A percentile compares a stretch with the other conserved stretches of the same genome.
These are phyloP conservation scores for Bretziella fagacearum DNA, from an alignment of 2,329 filamentous ascomycete species.

Conservation along the genomic window DNA sequence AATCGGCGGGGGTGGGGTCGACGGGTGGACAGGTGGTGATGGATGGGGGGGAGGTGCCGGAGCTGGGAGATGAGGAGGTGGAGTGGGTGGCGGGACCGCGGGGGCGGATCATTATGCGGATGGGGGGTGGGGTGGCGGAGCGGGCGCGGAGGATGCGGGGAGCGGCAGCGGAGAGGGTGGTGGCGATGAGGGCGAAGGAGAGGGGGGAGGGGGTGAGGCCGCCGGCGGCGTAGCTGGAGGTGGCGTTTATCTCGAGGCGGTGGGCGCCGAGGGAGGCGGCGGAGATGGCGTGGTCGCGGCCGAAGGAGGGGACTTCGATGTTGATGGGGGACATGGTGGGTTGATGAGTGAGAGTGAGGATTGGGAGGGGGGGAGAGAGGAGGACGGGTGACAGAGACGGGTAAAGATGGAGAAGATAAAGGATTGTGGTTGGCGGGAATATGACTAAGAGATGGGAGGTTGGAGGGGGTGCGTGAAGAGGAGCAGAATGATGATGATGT, in stretches of 20 bases:
- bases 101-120: constrained; percentile 40
- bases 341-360: background rate
- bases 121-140: constrained; percentile 1
- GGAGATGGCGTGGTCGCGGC: constrained; percentile 23
- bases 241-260: constrained; percentile 37
- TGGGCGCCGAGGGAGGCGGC: constrained; percentile 29
- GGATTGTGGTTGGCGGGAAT: no score
- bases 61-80: background rate
- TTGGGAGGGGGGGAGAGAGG: background rate
- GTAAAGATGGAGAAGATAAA: no score
- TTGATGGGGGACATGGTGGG: constrained; percentile 14
- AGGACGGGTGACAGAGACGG: background rate
- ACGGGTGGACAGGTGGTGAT: background rate
- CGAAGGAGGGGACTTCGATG: constrained; percentile 40
- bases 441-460: no score
- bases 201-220: constrained; percentile 33
- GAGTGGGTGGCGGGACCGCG: constrained; percentile 21
- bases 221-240: constrained; percentile 32
- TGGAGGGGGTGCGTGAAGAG: no score
- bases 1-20: background rate
- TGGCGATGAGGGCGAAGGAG: constrained; percentile 22
- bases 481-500: no score
- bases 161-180: background rate
- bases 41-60: background rate
- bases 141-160: background rate